phyloP scores from a whole-genome alignment of 139 green algal species.

The Volvox africanus region DNA sequence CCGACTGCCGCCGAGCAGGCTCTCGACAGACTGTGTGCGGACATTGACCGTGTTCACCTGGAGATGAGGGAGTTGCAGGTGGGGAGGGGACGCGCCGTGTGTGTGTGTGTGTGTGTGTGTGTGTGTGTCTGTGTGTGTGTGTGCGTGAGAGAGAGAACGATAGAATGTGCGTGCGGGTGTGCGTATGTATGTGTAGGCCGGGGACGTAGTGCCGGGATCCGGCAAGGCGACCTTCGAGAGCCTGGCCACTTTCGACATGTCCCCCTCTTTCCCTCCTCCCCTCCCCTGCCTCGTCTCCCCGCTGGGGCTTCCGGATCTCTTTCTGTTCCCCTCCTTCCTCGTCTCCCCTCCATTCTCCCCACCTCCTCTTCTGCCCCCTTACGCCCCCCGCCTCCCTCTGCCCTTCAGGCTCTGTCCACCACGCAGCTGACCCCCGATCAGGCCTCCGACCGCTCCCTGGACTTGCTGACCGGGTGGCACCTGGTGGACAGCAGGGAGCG shows the following conservation, averaged over 20 bases:
- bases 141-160: no score
- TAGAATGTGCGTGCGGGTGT: no score
- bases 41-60: constrained; percentile 58
- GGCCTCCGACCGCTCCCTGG: constrained; percentile 46
- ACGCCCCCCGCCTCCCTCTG: not conserved
- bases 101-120: no score
- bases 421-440: constrained; percentile 59
- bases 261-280: not conserved
- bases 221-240: no score
- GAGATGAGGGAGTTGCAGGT: constrained; percentile 62
- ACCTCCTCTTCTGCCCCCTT: not conserved
- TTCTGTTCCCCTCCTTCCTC: not conserved
- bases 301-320: not conserved
- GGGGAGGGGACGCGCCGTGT: not conserved
- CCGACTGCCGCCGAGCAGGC: constrained; percentile 48
- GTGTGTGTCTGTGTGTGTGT: no score
- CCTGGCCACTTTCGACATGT: no score
- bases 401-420: constrained; percentile 63
- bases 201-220: no score
- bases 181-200: no score
- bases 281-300: not conserved
- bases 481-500: constrained; percentile 71
- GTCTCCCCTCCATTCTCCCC: not conserved
- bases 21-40: constrained; percentile 47
- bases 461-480: constrained; percentile 76